phyloP scores from a whole-genome alignment of 805 yeast species.

The Pichia paraexigua region DNA sequence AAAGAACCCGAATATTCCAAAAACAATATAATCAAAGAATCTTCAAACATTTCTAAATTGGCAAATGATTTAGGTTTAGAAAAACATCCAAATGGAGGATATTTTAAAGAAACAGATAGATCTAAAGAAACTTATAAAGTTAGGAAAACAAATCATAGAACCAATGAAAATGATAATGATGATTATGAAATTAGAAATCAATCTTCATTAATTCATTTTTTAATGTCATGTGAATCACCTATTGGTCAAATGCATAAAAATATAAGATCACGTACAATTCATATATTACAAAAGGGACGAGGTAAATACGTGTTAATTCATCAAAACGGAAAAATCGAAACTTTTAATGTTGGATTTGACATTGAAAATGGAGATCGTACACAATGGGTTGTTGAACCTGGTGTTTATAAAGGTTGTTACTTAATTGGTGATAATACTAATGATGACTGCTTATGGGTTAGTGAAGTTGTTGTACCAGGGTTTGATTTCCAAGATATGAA shows the following conservation, averaged over 20 bases:
- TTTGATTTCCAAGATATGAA: constrained; percentile 48
- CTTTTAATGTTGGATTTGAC: constrained; percentile 48
- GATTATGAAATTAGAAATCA: not conserved
- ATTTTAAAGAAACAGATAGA: constrained; percentile 48
- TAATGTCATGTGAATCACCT: constrained; percentile 43
- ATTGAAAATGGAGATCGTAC: constrained; percentile 38
- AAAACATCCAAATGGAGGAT: constrained; percentile 51
- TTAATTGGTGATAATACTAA: constrained; percentile 23
- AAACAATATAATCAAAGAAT: constrained; percentile 13
- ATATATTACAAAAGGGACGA: constrained; percentile 46
- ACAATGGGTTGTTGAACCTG: constrained; percentile 62
- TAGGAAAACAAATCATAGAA: not conserved
- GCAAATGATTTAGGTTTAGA: constrained; percentile 31
- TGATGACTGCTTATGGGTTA: constrained; percentile 38
- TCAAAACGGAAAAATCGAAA: constrained; percentile 41
- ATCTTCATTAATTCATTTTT: constrained; percentile 46
- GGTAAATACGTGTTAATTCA: constrained; percentile 48
- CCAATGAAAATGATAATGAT: not conserved
- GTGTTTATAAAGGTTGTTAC: constrained; percentile 49
- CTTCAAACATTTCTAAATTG: constrained; percentile 22
- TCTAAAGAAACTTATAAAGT: constrained; percentile 18
- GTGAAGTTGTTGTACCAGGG: constrained; percentile 57
- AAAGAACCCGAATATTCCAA: constrained; percentile 18
- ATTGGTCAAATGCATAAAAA: constrained; percentile 45
- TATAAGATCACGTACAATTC: constrained; percentile 41